These are phyloP conservation scores for Stagonosporopsis rhizophila DNA, from an alignment of 2,329 filamentous ascomycete genomes.

Conservation along the genomic window DNA sequence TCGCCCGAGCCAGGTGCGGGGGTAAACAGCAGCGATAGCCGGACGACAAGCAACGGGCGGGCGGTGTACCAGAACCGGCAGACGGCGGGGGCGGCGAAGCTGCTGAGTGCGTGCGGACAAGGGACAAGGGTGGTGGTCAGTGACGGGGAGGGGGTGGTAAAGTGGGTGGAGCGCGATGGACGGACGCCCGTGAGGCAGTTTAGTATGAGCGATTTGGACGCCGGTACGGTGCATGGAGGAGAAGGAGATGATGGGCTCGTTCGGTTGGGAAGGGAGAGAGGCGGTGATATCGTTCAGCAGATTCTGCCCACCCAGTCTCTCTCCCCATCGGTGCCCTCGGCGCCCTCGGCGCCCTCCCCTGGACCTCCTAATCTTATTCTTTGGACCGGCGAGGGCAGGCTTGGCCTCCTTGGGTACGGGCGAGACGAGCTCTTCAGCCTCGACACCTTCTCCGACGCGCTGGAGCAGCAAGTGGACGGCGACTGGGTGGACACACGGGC, in stretches of 20 bases:
- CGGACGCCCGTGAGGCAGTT: conserved; percentile 61
- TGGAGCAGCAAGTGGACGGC: conserved; percentile 52
- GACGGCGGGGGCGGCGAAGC: conserved; percentile 78
- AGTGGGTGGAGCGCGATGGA: conserved; percentile 91
- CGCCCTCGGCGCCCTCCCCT: not conserved
- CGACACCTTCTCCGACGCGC: conserved; percentile 43
- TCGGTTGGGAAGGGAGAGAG: too few relatives aligned
- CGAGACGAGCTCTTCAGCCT: conserved; percentile 34
- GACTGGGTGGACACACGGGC: conserved; percentile 46
- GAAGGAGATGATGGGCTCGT: too few relatives aligned
- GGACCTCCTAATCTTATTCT: conserved; percentile 69
- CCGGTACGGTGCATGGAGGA: too few relatives aligned
- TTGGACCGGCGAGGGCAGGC: conserved; percentile 82
- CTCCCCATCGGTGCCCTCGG: not conserved
- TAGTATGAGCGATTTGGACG: conserved; percentile 62
- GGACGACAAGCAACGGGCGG: conserved; percentile 53
- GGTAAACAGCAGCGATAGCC: conserved; percentile 38
- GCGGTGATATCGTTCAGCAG: conserved; percentile 66
- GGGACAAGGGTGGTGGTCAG: conserved; percentile 83
- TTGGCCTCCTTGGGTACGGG: conserved; percentile 71
- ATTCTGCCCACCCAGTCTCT: conserved; percentile 66
- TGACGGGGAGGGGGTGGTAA: conserved; percentile 82
- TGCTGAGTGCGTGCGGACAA: conserved; percentile 82
- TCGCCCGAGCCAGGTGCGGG: conserved; percentile 46
- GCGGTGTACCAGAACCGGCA: conserved; percentile 70